These are phyloP conservation scores for Penstemon eatonii DNA, from an alignment of 257 asterid genomes.

Conservation along the genomic window DNA sequence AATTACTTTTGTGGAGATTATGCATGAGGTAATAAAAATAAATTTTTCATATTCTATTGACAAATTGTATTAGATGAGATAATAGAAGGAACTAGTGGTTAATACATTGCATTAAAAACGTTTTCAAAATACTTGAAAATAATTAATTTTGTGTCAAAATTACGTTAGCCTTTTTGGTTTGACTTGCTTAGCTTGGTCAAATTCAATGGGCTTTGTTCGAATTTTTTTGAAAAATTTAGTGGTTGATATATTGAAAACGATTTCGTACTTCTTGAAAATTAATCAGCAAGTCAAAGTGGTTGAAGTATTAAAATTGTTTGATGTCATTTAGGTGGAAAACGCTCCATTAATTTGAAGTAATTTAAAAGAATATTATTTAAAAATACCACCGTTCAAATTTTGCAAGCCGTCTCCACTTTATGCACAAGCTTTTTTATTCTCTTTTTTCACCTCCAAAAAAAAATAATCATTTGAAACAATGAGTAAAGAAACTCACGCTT, in stretches of 20 bases:
- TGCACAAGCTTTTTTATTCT: conserved; percentile 1
- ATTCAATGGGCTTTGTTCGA: too few relatives aligned
- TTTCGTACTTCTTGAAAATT: too few relatives aligned
- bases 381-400: not conserved
- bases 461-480: conserved; percentile 35
- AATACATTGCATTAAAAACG: too few relatives aligned
- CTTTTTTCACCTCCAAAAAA: not conserved
- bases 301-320: too few relatives aligned
- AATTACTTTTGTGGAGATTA: not conserved
- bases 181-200: too few relatives aligned
- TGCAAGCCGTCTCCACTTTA: conserved; percentile 27
- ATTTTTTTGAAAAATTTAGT: too few relatives aligned
- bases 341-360: not conserved
- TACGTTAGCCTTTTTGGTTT: not conserved
- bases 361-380: not conserved
- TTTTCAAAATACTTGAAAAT: not conserved
- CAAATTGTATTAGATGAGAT: too few relatives aligned
- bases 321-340: not conserved
- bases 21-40: too few relatives aligned
- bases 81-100: too few relatives aligned
- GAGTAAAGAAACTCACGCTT: conserved; percentile 45
- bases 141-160: not conserved
- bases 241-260: too few relatives aligned
- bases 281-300: too few relatives aligned
- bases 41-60: too few relatives aligned